Percentiles rank a stretch among this genome's conserved stretches.
Evolutionary conservation across 768 basidiomycete genomes (phyloP).

Genomic region (Termitomyces sp.): DNA sequence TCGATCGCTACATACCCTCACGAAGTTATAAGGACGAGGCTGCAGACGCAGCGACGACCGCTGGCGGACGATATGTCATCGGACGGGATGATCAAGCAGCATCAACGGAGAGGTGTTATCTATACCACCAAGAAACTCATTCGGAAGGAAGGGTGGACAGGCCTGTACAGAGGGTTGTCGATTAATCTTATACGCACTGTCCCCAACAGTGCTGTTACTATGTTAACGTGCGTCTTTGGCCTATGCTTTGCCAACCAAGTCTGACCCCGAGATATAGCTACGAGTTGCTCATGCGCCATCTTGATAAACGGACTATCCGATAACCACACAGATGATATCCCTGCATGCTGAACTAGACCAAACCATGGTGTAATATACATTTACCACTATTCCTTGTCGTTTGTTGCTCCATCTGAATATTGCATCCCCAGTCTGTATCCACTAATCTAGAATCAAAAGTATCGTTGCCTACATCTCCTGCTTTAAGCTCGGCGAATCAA

Average conservation of each 20-base stretch:
- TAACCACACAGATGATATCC: constrained; percentile 5
- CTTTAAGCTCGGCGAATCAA: too few species aligned
- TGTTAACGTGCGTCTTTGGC: constrained; percentile 71
- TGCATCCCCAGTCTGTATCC: background rate
- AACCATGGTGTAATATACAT: background rate
- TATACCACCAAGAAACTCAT: constrained; percentile 73
- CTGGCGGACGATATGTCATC: constrained; percentile 56
- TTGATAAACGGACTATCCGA: constrained; percentile 31
- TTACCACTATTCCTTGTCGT: background rate
- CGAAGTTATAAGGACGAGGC: constrained; percentile 96
- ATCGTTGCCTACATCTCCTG: too few species aligned
- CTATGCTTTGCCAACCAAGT: background rate
- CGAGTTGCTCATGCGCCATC: constrained; percentile 52
- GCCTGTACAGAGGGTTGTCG: constrained; percentile 90
- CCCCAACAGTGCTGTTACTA: constrained; percentile 93
- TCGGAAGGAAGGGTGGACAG: constrained; percentile 80
- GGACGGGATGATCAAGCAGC: constrained; percentile 56
- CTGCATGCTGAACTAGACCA: background rate
- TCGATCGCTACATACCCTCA: constrained; percentile 96
- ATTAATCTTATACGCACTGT: constrained; percentile 94
- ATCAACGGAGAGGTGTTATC: constrained; percentile 62
- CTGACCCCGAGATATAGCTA: constrained; percentile 30
- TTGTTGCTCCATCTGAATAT: too few species aligned
- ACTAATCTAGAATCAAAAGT: background rate
- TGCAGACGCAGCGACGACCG: constrained; percentile 81